These are phyloP conservation scores for Xylaria sp. DNA, from an alignment of 2,329 filamentous ascomycete species.

Conservation along the genomic window DNA sequence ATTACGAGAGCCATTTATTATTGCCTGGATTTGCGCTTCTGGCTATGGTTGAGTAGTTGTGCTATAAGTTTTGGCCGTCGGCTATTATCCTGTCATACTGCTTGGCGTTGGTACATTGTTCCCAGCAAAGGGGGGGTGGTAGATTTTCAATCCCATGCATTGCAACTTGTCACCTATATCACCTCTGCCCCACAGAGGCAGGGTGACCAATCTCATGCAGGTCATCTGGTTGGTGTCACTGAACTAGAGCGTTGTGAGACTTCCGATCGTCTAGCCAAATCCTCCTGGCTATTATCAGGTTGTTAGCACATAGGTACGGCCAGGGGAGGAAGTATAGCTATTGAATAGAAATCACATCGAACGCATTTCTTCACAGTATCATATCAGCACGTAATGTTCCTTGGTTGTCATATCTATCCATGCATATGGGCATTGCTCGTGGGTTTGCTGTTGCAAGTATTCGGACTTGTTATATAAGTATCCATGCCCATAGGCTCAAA, in stretches of 20 bases:
- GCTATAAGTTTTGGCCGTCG: not conserved
- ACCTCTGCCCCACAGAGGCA: not conserved
- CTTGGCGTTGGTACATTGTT: slow-evolving; percentile 7
- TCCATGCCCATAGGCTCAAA: not conserved
- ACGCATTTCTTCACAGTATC: no score
- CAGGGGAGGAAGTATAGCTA: not conserved
- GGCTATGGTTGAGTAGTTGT: not conserved
- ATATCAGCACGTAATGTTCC: no score
- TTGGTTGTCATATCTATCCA: not conserved
- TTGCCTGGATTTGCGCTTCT: slow-evolving; percentile 1
- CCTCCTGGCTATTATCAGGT: not conserved
- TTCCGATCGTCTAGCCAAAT: not conserved
- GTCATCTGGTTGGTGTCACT: not conserved
- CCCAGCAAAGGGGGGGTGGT: not conserved
- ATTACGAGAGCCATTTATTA: slow-evolving; percentile 2
- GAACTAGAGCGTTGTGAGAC: not conserved
- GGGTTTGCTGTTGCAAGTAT: not conserved
- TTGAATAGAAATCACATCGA: not conserved
- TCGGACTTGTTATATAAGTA: not conserved
- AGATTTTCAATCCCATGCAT: not conserved
- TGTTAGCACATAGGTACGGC: not conserved
- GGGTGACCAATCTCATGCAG: not conserved
- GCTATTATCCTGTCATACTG: slow-evolving; percentile 1
- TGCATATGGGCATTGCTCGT: not conserved
- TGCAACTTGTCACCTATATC: slow-evolving; percentile 1